Evolutionary conservation across 2,329 filamentous ascomycete genomes (phyloP).

Genomic region (Drechslerella dactyloides): DNA sequence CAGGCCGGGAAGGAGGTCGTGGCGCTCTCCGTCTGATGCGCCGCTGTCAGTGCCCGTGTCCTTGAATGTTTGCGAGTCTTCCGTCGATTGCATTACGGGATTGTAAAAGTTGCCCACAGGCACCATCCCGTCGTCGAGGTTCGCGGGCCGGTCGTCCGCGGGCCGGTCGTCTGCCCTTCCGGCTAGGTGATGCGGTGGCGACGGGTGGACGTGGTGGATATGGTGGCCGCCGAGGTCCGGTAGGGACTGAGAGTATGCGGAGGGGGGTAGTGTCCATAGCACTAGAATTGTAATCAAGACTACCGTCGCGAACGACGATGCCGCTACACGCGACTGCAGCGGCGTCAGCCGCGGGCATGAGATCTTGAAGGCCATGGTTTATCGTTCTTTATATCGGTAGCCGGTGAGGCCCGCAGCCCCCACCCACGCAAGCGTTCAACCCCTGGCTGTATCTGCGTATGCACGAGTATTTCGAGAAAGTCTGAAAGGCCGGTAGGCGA

Average conservation of each 20-base stretch:
- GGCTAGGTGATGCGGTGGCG: constrained; percentile 52
- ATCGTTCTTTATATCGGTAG: background rate
- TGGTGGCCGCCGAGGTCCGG: constrained; percentile 57
- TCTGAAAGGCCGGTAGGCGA: constrained; percentile 1
- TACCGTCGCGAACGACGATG: constrained; percentile 68
- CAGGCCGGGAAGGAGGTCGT: constrained; percentile 31
- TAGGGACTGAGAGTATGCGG: constrained; percentile 66
- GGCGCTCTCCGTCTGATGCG: background rate
- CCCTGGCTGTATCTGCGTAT: background rate
- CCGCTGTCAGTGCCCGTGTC: constrained; percentile 11
- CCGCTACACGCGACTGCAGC: constrained; percentile 74
- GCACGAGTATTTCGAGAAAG: background rate
- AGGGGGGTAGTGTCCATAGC: constrained; percentile 65
- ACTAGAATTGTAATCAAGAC: constrained; percentile 69
- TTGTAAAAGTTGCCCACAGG: constrained; percentile 52
- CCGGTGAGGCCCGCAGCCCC: too few relatives aligned
- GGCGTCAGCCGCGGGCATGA: constrained; percentile 65
- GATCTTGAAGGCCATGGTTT: constrained; percentile 42
- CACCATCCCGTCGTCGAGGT: constrained; percentile 10
- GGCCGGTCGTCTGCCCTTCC: constrained; percentile 54
- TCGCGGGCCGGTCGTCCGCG: constrained; percentile 52
- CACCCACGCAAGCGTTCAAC: background rate
- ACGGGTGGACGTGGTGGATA: constrained; percentile 52
- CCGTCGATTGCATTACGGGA: constrained; percentile 38
- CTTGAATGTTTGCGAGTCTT: constrained; percentile 24